Conservation (phyloP, 768 basidiomycete genomes). For the Lepiota brunneoincarnata region DNA sequence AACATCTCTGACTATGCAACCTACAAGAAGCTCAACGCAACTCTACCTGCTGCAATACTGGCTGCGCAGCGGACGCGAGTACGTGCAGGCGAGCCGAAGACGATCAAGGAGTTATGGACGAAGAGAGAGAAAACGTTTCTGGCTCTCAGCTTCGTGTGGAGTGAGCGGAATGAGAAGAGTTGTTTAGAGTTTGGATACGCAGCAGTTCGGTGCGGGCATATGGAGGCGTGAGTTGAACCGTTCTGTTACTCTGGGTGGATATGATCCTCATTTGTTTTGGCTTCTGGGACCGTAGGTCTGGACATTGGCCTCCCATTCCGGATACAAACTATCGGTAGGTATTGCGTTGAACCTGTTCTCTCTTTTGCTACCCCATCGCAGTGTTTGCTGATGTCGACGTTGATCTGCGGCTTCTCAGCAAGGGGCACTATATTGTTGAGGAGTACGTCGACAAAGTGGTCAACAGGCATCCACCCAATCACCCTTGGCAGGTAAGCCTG, state of each 20-base stretch:
- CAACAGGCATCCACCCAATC: slow-evolving; percentile 62
- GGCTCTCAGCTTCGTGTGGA: slow-evolving; percentile 73
- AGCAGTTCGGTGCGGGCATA: slow-evolving; percentile 67
- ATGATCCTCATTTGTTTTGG: slow-evolving; percentile 4
- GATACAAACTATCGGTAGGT: slow-evolving; percentile 73
- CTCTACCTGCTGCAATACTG: slow-evolving; percentile 67
- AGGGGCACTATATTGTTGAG: slow-evolving; percentile 71
- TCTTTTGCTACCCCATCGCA: not conserved
- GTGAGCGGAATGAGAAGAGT: slow-evolving; percentile 65
- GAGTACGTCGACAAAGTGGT: slow-evolving; percentile 66
- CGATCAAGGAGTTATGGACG: slow-evolving; percentile 67
- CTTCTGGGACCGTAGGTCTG: slow-evolving; percentile 37
- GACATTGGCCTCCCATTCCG: slow-evolving; percentile 77
- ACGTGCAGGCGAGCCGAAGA: slow-evolving; percentile 60
- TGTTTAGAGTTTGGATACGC: slow-evolving; percentile 84
- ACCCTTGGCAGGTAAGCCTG: slow-evolving; percentile 67
- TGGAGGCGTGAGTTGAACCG: slow-evolving; percentile 55
- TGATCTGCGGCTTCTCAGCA: slow-evolving; percentile 29
- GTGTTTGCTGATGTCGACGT: slow-evolving; percentile 14
- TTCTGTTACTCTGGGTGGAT: slow-evolving; percentile 7
- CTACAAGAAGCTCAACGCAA: slow-evolving; percentile 69
- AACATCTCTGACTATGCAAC: slow-evolving; percentile 63
- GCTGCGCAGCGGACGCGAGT: slow-evolving; percentile 65
- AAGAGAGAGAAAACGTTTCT: slow-evolving; percentile 71
- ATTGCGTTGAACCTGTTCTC: not conserved